These are phyloP conservation scores for Argentina anserina DNA, from an alignment of 306 rosid species.

Conservation along the genomic window DNA sequence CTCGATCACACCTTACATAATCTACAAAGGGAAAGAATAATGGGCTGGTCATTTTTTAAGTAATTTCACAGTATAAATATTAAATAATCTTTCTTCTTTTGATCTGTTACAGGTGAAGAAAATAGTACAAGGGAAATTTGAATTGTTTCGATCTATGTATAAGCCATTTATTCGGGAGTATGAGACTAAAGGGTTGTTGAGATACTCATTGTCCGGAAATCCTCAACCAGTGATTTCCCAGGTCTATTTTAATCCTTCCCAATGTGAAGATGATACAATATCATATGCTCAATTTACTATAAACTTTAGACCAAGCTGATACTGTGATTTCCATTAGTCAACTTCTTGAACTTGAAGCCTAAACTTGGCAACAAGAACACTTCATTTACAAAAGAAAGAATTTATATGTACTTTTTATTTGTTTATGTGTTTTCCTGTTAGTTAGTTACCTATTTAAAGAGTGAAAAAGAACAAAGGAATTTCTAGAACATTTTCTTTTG, in stretches of 20 bases:
- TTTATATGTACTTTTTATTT: neutral
- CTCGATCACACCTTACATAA: constrained; percentile 21
- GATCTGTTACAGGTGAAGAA: constrained; percentile 61
- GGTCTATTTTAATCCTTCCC: constrained; percentile 40
- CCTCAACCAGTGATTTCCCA: constrained; percentile 49
- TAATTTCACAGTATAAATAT: too few relatives aligned
- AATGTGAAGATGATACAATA: neutral
- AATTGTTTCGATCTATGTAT: constrained; percentile 65
- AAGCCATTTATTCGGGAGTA: constrained; percentile 72
- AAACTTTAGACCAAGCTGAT: neutral
- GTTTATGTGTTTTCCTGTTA: neutral
- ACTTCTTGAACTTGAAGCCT: neutral
- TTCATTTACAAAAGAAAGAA: neutral
- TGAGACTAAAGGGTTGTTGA: constrained; percentile 58
- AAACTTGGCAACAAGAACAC: neutral
- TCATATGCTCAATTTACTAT: neutral
- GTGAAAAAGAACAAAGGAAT: neutral
- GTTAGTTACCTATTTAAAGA: neutral
- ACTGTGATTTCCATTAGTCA: neutral
- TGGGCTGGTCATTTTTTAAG: too few relatives aligned
- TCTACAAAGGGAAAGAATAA: constrained; percentile 12
- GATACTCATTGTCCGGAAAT: constrained; percentile 41
- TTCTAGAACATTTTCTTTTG: neutral
- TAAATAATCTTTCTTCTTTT: neutral
- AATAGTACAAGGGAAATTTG: constrained; percentile 76